Evolutionary conservation across 2,329 filamentous ascomycete species (phyloP).

Genomic region (Calonectria hongkongensis): DNA sequence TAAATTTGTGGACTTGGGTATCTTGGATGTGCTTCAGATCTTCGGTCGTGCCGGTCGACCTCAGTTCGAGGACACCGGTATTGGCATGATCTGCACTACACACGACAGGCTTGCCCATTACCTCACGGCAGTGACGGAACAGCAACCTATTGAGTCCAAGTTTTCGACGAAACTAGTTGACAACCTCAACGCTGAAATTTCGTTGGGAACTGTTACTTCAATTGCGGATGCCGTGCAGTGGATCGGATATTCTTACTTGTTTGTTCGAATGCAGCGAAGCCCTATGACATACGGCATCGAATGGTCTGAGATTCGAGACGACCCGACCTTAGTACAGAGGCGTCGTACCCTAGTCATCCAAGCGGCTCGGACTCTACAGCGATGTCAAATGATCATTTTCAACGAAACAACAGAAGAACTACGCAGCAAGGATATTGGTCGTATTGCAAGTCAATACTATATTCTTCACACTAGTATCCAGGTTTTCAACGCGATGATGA

Average conservation of each 20-base stretch:
- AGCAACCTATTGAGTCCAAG: constrained; percentile 97
- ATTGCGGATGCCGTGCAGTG: constrained; percentile 95
- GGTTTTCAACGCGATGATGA: constrained; percentile 98
- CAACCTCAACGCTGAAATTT: constrained; percentile 96
- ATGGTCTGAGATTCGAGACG: constrained; percentile 91
- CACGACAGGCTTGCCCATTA: constrained; percentile 96
- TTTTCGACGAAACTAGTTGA: constrained; percentile 96
- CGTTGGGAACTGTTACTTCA: constrained; percentile 95
- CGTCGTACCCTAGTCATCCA: constrained; percentile 91
- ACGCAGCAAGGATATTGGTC: constrained; percentile 93
- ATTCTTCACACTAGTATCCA: constrained; percentile 95
- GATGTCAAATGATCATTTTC: constrained; percentile 99
- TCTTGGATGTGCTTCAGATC: constrained; percentile 97
- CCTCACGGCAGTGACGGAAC: constrained; percentile 92
- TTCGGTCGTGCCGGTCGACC: constrained; percentile 98
- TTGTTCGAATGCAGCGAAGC: constrained; percentile 95
- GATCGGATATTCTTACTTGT: constrained; percentile 98
- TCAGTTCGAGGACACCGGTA: constrained; percentile 97
- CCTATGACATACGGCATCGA: constrained; percentile 96
- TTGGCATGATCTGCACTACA: constrained; percentile 98
- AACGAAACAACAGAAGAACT: constrained; percentile 96
- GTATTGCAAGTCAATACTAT: constrained; percentile 98
- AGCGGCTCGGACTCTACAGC: constrained; percentile 89
- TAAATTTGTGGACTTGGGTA: constrained; percentile 96
- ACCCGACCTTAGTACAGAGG: constrained; percentile 90